These are phyloP conservation scores for Ceratocystis variospora DNA, from an alignment of 2,329 filamentous ascomycete genomes.

Conservation along the genomic window DNA sequence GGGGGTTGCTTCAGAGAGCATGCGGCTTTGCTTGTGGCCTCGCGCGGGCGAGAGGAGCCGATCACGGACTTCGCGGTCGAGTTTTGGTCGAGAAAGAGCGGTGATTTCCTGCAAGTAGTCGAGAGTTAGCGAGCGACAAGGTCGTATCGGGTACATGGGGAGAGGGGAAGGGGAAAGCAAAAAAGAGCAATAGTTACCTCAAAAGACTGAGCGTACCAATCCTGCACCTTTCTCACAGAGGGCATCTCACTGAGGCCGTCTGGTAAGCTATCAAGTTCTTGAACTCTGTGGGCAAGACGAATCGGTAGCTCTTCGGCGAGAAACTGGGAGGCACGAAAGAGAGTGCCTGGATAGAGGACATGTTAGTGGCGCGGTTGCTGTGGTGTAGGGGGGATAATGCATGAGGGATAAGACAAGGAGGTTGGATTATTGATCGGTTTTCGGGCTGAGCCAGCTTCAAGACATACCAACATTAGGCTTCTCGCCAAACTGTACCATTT, in stretches of 20 bases:
- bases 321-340: slow-evolving; percentile 96
- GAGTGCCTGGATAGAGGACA: slow-evolving; percentile 48
- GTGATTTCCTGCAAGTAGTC: slow-evolving; percentile 66
- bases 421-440: not conserved
- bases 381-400: too few species aligned
- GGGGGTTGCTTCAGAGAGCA: slow-evolving; percentile 68
- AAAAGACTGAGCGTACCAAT: slow-evolving; percentile 99
- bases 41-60: slow-evolving; percentile 59
- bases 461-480: slow-evolving; percentile 70
- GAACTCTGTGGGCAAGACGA: slow-evolving; percentile 85
- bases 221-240: slow-evolving; percentile 83
- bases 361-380: not conserved
- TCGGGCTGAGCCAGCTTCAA: not conserved
- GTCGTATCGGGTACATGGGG: slow-evolving; percentile 4
- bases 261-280: slow-evolving; percentile 80
- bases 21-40: slow-evolving; percentile 44
- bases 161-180: not conserved
- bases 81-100: slow-evolving; percentile 60
- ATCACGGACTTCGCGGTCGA: slow-evolving; percentile 62
- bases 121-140: not conserved
- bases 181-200: slow-evolving; percentile 50
- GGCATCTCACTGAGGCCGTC: slow-evolving; percentile 98
- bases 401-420: not conserved
- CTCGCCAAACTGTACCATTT: slow-evolving; percentile 99
- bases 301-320: slow-evolving; percentile 96